Evolutionary conservation across 305 asterid species (phyloP), one percentile per base, ranked within the genome.

Genomic region (Solanum chacoense): DNA sequence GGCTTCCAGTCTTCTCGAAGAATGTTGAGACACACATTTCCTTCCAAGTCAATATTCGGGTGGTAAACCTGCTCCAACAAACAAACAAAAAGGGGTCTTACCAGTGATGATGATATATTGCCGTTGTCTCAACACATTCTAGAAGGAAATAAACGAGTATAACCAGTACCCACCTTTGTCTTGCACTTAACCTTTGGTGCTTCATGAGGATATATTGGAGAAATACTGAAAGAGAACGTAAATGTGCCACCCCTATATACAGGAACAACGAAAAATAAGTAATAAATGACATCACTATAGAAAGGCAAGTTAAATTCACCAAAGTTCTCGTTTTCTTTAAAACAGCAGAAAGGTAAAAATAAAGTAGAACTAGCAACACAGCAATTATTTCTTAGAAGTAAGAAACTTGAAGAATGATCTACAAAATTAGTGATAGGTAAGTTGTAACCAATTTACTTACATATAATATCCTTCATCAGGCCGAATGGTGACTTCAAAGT

Each of bases 1-100:
- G 99, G 99, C 87, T 97, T 97, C 99, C 99, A 97, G 91, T 97
- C 99, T 92, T 97, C 99, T 29, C 99, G 95, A 84, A 96, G 99
- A 94, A 97, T 96, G 98, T 97, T 97, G 85, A 97, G 94, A 93
- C 99, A 97, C 32, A 97, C 99, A 91, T 96, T 97, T 90, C 99
- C 99, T 90, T 97, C 99, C 90, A 96, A 90, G 93, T 97, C 99
- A 28, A 97, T 97, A 87, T 97, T 97, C 85, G 99, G 99, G 93
- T 97, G 99, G 93, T 96, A 97, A 38, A 97, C 98, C 99, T 97
- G 94, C 71, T 40, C 55, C 55, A 40, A 40, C 55, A 12, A 42
- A 42, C 55, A 13, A 42, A 42, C 37, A 40, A 42, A 42, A 42
- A 42, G 20, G 18, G 55, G 55, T 42, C 55, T 42, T 18, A 45